Evolutionary conservation across 306 rosid species (phyloP).

Genomic region (Quercus variabilis): DNA sequence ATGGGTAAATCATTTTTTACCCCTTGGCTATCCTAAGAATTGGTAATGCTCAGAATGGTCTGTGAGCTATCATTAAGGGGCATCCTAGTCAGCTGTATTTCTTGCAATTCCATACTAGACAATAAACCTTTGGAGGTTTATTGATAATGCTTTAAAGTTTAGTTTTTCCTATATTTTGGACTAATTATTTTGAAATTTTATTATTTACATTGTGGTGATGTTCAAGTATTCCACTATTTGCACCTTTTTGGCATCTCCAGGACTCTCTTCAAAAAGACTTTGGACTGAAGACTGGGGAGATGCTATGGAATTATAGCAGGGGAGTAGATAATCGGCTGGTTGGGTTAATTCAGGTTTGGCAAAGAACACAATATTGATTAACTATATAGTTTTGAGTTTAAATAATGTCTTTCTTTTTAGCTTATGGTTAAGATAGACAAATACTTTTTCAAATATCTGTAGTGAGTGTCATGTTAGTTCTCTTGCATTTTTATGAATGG

Average conservation of each 20-base stretch:
- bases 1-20: background rate
- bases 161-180: background rate
- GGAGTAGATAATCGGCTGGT: conserved; percentile 86
- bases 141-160: background rate
- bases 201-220: conserved; percentile 11
- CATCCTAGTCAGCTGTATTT: background rate
- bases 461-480: background rate
- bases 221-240: conserved; percentile 6
- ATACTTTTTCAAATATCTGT: background rate
- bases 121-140: background rate
- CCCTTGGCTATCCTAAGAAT: background rate
- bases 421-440: background rate
- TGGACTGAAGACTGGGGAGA: conserved; percentile 83
- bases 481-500: background rate
- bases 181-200: background rate
- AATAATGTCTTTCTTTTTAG: background rate
- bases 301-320: conserved; percentile 84
- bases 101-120: background rate
- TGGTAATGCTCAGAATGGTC: background rate
- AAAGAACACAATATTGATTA: conserved; percentile 11
- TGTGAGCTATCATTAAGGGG: background rate
- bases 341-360: conserved; percentile 76
- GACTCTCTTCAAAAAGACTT: conserved; percentile 77
- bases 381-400: conserved; percentile 22
- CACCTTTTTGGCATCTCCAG: conserved; percentile 44